Evolutionary conservation across 805 yeast species (phyloP).

Genomic region (Candida ortonii): DNA sequence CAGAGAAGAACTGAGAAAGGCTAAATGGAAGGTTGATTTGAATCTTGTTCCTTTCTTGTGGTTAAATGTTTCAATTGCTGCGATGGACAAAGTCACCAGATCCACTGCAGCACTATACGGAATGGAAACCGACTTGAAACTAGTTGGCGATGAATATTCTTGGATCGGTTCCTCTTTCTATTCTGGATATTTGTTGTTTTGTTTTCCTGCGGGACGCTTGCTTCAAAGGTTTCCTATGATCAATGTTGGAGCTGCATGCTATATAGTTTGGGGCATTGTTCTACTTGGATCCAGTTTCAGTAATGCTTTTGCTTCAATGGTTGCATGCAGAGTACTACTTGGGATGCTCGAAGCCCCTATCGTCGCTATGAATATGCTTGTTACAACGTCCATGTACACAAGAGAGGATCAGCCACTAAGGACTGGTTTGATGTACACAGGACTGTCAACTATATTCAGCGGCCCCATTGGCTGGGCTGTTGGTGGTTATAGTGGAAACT

Average conservation of each 20-base stretch:
- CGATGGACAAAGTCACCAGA: constrained; percentile 53
- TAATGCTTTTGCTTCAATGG: constrained; percentile 41
- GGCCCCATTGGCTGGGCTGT: constrained; percentile 50
- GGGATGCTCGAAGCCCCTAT: constrained; percentile 54
- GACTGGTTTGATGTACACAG: constrained; percentile 41
- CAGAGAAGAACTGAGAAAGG: constrained; percentile 15
- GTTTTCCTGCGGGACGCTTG: constrained; percentile 38
- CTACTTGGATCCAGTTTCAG: constrained; percentile 44
- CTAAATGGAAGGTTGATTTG: constrained; percentile 46
- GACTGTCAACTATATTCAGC: constrained; percentile 45
- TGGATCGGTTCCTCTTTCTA: constrained; percentile 37
- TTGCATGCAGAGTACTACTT: constrained; percentile 44
- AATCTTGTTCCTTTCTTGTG: constrained; percentile 50
- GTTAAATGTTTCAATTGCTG: constrained; percentile 48
- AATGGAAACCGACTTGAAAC: constrained; percentile 35
- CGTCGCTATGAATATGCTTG: constrained; percentile 51
- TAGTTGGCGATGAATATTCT: constrained; percentile 34
- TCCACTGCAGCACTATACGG: constrained; percentile 41
- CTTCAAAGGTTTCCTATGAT: constrained; percentile 37
- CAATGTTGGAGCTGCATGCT: constrained; percentile 31
- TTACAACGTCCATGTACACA: constrained; percentile 57
- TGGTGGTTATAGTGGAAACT: constrained; percentile 36
- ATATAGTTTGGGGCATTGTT: constrained; percentile 37
- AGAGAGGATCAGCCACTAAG: constrained; percentile 43
- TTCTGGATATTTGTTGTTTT: constrained; percentile 34